phyloP scores from a whole-genome alignment of 140 eudicot species.

The Erigeron philadelphicus region DNA sequence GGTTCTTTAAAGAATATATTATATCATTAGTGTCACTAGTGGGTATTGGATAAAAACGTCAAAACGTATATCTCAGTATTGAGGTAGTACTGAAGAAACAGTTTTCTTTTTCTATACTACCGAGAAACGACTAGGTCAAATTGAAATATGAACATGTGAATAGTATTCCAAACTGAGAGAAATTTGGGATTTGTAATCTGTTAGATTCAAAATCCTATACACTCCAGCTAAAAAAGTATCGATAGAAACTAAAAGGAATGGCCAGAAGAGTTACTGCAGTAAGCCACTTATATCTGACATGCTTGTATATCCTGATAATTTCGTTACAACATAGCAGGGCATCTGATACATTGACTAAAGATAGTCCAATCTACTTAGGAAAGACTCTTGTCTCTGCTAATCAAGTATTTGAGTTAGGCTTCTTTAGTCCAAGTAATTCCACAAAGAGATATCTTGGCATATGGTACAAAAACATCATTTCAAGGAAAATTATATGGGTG shows the following conservation, averaged over 20 bases:
- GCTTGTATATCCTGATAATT: constrained; percentile 19
- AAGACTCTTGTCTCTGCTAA: constrained; percentile 32
- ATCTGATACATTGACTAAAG: constrained; percentile 20
- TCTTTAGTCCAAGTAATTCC: constrained; percentile 25
- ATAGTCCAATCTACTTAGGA: neutral
- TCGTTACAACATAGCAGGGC: neutral
- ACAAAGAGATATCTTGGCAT: constrained; percentile 25
- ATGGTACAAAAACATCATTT: constrained; percentile 18
- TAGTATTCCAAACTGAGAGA: neutral
- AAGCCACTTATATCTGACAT: constrained; percentile 1
- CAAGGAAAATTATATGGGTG: constrained; percentile 23
- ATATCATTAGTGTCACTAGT: neutral
- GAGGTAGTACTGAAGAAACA: neutral
- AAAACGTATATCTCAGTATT: neutral
- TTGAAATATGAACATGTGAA: neutral
- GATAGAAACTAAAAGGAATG: constrained; percentile 3
- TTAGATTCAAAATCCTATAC: neutral
- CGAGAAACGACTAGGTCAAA: neutral
- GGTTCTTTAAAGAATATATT: neutral
- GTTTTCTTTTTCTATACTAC: neutral
- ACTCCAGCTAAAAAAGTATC: neutral
- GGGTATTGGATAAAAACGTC: constrained; percentile 19
- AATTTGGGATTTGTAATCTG: neutral
- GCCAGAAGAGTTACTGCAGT: constrained; percentile 14
- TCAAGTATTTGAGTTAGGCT: constrained; percentile 31